Evolutionary conservation across 2,329 filamentous ascomycete genomes (phyloP).

Genomic region (Aspergillus pseudonomiae): DNA sequence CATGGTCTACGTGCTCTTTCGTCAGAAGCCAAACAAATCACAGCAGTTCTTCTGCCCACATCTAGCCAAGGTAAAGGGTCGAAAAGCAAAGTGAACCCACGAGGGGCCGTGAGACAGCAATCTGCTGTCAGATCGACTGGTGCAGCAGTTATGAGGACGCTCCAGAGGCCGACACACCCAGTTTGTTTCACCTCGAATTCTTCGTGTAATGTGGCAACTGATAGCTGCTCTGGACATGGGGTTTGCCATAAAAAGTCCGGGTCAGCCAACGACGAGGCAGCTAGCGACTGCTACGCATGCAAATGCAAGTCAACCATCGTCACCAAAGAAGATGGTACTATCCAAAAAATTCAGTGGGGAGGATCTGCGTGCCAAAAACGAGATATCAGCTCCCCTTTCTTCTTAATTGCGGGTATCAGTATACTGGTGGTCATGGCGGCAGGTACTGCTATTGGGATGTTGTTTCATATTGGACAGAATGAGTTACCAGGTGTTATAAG

Average conservation of each 20-base stretch:
- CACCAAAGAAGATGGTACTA: constrained; percentile 48
- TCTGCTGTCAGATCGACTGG: constrained; percentile 5
- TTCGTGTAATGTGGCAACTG: constrained; percentile 70
- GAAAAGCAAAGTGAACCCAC: constrained; percentile 1
- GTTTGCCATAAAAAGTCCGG: constrained; percentile 70
- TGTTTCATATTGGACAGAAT: constrained; percentile 83
- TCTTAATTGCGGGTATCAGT: constrained; percentile 77
- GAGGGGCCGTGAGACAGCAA: constrained; percentile 6
- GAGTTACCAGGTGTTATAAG: constrained; percentile 92
- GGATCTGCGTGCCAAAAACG: constrained; percentile 87
- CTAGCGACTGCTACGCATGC: constrained; percentile 74
- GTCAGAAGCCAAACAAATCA: constrained; percentile 56
- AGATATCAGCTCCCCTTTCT: constrained; percentile 87
- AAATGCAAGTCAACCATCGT: constrained; percentile 66
- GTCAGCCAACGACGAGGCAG: constrained; percentile 35
- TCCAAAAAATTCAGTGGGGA: constrained; percentile 75
- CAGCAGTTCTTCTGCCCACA: constrained; percentile 57
- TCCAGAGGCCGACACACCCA: constrained; percentile 43
- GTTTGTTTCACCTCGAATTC: constrained; percentile 74
- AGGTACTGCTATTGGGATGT: constrained; percentile 71
- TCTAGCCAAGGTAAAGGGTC: background rate
- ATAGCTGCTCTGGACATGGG: constrained; percentile 82
- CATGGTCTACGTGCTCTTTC: constrained; percentile 53
- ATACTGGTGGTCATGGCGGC: constrained; percentile 70
- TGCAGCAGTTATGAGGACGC: background rate